A percentile compares a stretch with the other conserved stretches of the same genome.
Conservation (phyloP, 2,329 filamentous ascomycete genomes). For the Clonostachys rhizophaga region DNA sequence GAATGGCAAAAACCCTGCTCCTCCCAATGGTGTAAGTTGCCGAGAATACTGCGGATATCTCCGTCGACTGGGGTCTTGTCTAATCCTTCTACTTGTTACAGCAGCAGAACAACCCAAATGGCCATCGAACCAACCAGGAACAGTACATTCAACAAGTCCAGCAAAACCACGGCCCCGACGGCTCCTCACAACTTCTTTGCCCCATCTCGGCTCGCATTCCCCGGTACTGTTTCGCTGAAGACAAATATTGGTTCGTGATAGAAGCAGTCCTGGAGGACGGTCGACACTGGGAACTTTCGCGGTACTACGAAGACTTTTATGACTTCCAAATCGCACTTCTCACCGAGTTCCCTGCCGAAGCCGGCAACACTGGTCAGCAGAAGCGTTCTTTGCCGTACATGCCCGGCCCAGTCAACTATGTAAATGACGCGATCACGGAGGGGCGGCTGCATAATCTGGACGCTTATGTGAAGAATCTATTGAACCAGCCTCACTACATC, state of each 20-base stretch:
- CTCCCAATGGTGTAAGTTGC: no score
- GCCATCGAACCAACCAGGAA: slow-evolving; percentile 2
- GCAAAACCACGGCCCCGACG: slow-evolving; percentile 25
- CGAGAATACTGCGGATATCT: neutral
- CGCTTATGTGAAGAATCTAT: slow-evolving; percentile 89
- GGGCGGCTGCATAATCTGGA: slow-evolving; percentile 89
- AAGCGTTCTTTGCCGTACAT: slow-evolving; percentile 89
- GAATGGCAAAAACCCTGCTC: slow-evolving; percentile 17
- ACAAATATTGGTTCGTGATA: slow-evolving; percentile 99
- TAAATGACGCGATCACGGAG: slow-evolving; percentile 96
- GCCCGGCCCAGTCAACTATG: slow-evolving; percentile 95
- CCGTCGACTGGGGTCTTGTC: neutral
- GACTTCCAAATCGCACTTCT: slow-evolving; percentile 96
- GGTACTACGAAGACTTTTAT: slow-evolving; percentile 98
- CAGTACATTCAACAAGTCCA: slow-evolving; percentile 23
- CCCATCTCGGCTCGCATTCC: slow-evolving; percentile 83
- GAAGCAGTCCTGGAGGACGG: slow-evolving; percentile 89
- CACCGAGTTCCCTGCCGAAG: slow-evolving; percentile 87
- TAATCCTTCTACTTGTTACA: neutral
- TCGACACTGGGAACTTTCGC: slow-evolving; percentile 84
- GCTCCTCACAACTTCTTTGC: slow-evolving; percentile 59
- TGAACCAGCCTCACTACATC: slow-evolving; percentile 81
- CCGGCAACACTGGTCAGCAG: slow-evolving; percentile 76
- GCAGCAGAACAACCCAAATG: neutral
- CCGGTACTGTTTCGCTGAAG: slow-evolving; percentile 90